Percentiles rank a stretch among this genome's conserved stretches.
These are phyloP conservation scores for Quambalaria eucalypti DNA, from an alignment of 1,284 basidiomycete species.

Conservation along the genomic window DNA sequence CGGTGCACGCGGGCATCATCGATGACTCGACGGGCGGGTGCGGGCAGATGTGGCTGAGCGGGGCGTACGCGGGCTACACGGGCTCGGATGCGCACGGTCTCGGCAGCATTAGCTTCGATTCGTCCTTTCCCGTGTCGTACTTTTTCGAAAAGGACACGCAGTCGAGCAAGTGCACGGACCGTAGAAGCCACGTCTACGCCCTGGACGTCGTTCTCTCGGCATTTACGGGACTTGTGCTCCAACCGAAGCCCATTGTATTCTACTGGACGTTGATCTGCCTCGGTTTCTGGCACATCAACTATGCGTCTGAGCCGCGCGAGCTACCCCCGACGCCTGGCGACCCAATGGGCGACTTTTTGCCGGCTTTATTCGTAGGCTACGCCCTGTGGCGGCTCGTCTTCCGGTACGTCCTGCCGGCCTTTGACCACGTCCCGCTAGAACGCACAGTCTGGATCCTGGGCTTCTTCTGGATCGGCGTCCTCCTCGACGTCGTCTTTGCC, in stretches of 20 bases:
- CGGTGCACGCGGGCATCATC: conserved; percentile 63
- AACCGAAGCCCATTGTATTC: conserved; percentile 62
- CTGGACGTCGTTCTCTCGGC: conserved; percentile 50
- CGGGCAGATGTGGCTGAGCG: conserved; percentile 60
- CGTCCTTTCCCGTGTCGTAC: conserved; percentile 62
- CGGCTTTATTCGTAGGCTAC: conserved; percentile 67
- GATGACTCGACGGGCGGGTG: conserved; percentile 65
- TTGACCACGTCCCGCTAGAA: conserved; percentile 63
- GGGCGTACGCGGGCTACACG: conserved; percentile 63
- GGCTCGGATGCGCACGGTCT: conserved; percentile 60
- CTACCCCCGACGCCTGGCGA: conserved; percentile 53
- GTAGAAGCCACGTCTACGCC: conserved; percentile 50
- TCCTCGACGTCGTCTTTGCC: conserved; percentile 44
- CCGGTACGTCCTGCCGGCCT: conserved; percentile 65
- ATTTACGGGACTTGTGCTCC: conserved; percentile 65
- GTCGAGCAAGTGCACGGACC: conserved; percentile 60
- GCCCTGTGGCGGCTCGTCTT: conserved; percentile 69
- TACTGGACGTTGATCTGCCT: conserved; percentile 66
- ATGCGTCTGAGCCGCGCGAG: conserved; percentile 67
- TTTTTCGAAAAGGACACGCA: conserved; percentile 50
- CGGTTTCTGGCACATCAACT: conserved; percentile 74
- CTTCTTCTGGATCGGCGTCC: conserved; percentile 67
- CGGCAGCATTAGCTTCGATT: conserved; percentile 63
- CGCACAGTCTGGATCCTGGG: conserved; percentile 64
- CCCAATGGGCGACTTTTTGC: conserved; percentile 68